Evolutionary conservation across 2,329 filamentous ascomycete species (phyloP).

Genomic region (Xylariaceae sp.): DNA sequence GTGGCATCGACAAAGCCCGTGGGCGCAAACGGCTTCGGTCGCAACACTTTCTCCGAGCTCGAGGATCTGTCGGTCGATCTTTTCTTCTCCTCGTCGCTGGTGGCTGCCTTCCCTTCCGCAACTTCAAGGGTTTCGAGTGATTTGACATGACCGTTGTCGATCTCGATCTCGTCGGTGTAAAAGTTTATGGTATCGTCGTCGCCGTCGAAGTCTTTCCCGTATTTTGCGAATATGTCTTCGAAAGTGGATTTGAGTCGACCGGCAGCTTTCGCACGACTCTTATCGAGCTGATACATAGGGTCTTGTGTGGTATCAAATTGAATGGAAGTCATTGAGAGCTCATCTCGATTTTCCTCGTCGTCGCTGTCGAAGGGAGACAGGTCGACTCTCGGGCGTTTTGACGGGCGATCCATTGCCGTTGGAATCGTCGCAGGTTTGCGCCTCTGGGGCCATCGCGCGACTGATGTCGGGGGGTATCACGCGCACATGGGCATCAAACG

Average conservation of each 20-base stretch:
- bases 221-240: conserved; percentile 87
- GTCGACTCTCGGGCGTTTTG: conserved; percentile 60
- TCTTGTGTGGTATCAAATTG: conserved; percentile 49
- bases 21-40: conserved; percentile 14
- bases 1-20: conserved; percentile 8
- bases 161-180: conserved; percentile 74
- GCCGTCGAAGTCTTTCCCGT: conserved; percentile 76
- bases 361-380: conserved; percentile 37
- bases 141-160: conserved; percentile 83
- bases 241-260: conserved; percentile 76
- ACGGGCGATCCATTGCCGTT: conserved; percentile 52
- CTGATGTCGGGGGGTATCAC: too few relatives aligned
- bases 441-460: too few relatives aligned
- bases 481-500: too few relatives aligned
- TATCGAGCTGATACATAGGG: conserved; percentile 55
- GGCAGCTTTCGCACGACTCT: conserved; percentile 65
- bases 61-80: conserved; percentile 30
- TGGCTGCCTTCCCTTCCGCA: conserved; percentile 28
- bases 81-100: conserved; percentile 36
- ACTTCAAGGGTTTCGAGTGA: conserved; percentile 42
- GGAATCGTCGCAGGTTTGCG: not conserved
- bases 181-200: conserved; percentile 90
- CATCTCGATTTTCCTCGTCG: conserved; percentile 44
- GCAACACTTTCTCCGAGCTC: conserved; percentile 19
- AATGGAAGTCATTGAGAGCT: conserved; percentile 47